phyloP scores from a whole-genome alignment of 176 grass and related monocot genomes.

The Oryza glaberrima region DNA sequence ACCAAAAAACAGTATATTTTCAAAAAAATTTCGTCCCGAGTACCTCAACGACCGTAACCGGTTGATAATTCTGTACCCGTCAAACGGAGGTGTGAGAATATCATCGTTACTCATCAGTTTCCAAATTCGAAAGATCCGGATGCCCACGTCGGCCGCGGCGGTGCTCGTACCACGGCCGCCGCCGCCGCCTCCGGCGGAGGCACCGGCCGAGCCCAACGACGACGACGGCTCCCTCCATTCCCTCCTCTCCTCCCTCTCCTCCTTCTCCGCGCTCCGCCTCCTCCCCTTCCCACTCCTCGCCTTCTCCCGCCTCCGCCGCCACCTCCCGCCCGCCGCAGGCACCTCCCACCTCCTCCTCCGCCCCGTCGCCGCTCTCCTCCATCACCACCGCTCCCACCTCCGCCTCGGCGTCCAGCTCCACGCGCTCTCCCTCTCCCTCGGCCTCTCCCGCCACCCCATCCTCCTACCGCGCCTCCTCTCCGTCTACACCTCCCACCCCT shows the following conservation, averaged over 20 bases:
- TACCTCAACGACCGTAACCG: too few relatives aligned
- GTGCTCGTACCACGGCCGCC: constrained; percentile 20
- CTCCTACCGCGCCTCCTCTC: constrained; percentile 49
- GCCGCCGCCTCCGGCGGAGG: not conserved
- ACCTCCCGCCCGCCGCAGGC: constrained; percentile 23
- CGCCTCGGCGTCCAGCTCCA: constrained; percentile 54
- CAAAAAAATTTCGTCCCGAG: too few relatives aligned
- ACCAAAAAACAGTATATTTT: too few relatives aligned
- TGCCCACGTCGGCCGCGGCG: constrained; percentile 28
- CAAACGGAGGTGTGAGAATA: too few relatives aligned
- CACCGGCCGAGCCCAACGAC: not conserved
- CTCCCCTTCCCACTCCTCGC: constrained; percentile 40
- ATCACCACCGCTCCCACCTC: constrained; percentile 25
- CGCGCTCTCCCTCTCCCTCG: constrained; percentile 51
- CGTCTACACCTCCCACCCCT: constrained; percentile 44
- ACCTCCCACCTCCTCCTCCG: constrained; percentile 39
- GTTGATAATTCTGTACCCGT: too few relatives aligned
- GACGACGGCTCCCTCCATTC: not conserved
- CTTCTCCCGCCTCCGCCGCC: constrained; percentile 52
- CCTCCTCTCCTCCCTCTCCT: constrained; percentile 39
- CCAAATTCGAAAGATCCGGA: too few relatives aligned
- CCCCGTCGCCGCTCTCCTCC: constrained; percentile 39
- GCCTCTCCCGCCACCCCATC: constrained; percentile 37
- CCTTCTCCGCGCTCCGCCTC: constrained; percentile 20
- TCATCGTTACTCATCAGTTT: too few relatives aligned